Base-by-base conservation (phyloP, 2,329 filamentous ascomycete species). In the Cladosporium sp. region DNA sequence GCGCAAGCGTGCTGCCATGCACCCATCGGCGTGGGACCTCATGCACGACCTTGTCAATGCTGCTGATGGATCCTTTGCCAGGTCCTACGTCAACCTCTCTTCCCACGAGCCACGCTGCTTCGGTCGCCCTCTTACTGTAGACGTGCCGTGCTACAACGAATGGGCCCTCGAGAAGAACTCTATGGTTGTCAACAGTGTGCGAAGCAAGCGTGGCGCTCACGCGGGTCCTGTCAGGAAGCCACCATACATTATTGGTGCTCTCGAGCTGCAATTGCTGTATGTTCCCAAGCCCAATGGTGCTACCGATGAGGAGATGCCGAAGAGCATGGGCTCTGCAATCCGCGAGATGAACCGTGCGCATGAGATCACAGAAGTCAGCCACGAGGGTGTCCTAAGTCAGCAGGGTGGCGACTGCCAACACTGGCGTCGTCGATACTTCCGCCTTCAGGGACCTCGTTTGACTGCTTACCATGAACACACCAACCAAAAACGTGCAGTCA, bases 381-480 rank as follows among this genome's bases (percentile, higher is more conserved):
- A 84, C 80, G 93, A 99, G 73, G 93, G 94, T 28, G 86, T 89
- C 68, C 78, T 99, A 59, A 97, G 92, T 72, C 94, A 99, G 72
- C 94, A 99, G 76, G 94, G 94, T 70, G 94, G 94, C 66, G 94
- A 99, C 72, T 99, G 94, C 74, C 96, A 45, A 89, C 97, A 91
- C 80, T 99, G 94, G 94, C 91, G 94, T 61, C 91, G 94, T 60
- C 90, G 94, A 60, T 97, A 95, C 78, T 99, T 99, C 82, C 95
- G 94, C 72, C 86, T 99, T 8, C 83, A 89, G 20, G 93, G 93
- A 40, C 87, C 89, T 25, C 96, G 95, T 74, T 80, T 99, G 60
- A 97, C 93, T 4, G 94, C 94, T 2, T 99, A 91, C 74, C 94
- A 99, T 70, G 94, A 99, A 78, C 86, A 91, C 42, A 97, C 93